Percentiles rank a stretch among this genome's conserved stretches.
These are phyloP conservation scores for Periconia digitata DNA, from an alignment of 2,329 filamentous ascomycete genomes.

Conservation along the genomic window DNA sequence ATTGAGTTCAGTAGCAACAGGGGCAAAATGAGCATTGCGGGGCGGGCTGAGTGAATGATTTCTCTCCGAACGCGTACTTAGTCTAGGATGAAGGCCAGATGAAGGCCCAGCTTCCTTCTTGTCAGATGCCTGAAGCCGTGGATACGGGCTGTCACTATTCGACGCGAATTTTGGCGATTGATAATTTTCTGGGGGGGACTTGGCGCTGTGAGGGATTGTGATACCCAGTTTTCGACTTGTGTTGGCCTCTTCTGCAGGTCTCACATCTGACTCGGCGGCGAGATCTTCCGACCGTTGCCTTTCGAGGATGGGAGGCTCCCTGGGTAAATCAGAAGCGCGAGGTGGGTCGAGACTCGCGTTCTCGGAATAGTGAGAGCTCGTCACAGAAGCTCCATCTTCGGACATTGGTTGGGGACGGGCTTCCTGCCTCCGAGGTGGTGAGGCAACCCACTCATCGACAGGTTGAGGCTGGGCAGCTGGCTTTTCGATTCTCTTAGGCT, in stretches of 20 bases:
- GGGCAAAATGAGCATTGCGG: slow-evolving; percentile 68
- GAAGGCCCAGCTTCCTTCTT: slow-evolving; percentile 10
- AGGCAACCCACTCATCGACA: slow-evolving; percentile 1
- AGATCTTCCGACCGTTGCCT: slow-evolving; percentile 45
- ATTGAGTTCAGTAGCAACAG: slow-evolving; percentile 55
- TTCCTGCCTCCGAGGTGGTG: slow-evolving; percentile 12
- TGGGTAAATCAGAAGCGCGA: not conserved
- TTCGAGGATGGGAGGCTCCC: slow-evolving; percentile 8
- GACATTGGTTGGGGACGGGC: slow-evolving; percentile 1
- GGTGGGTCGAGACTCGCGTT: not conserved
- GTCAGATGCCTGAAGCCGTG: slow-evolving; percentile 16
- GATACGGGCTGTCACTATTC: slow-evolving; percentile 32
- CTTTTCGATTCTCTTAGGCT: not conserved
- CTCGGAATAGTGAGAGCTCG: not conserved
- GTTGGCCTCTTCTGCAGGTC: slow-evolving; percentile 26
- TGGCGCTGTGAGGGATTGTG: not conserved
- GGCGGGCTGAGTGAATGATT: slow-evolving; percentile 60
- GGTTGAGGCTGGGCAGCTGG: slow-evolving; percentile 1
- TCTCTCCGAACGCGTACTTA: slow-evolving; percentile 31
- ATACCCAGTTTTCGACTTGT: slow-evolving; percentile 19
- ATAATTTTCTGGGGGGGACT: slow-evolving; percentile 6
- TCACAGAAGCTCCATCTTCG: not conserved
- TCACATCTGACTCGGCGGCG: slow-evolving; percentile 46
- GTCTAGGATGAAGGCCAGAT: slow-evolving; percentile 12
- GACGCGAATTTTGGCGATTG: slow-evolving; percentile 21